A percentile compares a stretch with the other conserved stretches of the same genome.
Conservation (phyloP, 1,284 basidiomycete species). For the Cryptococcus sp. region DNA sequence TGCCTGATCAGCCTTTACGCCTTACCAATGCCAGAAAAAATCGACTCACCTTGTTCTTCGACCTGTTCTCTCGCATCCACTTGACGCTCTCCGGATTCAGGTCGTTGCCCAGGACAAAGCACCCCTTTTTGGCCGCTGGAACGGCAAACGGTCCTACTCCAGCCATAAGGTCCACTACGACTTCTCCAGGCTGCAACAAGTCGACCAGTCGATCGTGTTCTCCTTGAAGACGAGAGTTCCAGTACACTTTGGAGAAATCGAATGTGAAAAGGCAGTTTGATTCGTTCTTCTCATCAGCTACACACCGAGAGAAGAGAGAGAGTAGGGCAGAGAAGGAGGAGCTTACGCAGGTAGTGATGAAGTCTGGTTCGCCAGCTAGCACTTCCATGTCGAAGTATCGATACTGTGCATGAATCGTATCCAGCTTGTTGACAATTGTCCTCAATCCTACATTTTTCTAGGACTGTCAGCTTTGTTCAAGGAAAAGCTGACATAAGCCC, state of each 20-base stretch:
- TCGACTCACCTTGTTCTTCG: conserved; percentile 60
- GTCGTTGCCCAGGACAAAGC: conserved; percentile 86
- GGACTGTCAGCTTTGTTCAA: not conserved
- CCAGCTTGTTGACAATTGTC: conserved; percentile 94
- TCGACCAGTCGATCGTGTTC: conserved; percentile 84
- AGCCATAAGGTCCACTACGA: conserved; percentile 87
- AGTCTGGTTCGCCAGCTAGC: conserved; percentile 82
- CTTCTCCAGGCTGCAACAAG: conserved; percentile 62
- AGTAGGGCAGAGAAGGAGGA: conserved; percentile 47
- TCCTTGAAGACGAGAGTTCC: conserved; percentile 90
- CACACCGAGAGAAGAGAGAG: too few species aligned
- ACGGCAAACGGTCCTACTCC: conserved; percentile 96
- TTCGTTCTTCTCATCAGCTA: conserved; percentile 57
- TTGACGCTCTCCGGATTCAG: conserved; percentile 82
- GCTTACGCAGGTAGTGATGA: conserved; percentile 70
- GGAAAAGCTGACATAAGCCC: conserved; percentile 36
- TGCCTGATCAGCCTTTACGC: conserved; percentile 35
- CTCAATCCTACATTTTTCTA: conserved; percentile 76
- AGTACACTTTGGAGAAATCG: conserved; percentile 93
- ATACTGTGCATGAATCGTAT: conserved; percentile 79
- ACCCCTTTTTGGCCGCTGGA: conserved; percentile 85
- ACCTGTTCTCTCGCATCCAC: conserved; percentile 69
- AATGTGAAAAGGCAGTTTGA: conserved; percentile 82
- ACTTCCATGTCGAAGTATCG: conserved; percentile 97
- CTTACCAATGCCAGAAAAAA: not conserved